Evolutionary conservation across 225 moss, liverwort and hornwort genomes (phyloP), one percentile per base, ranked within the genome.

Genomic region (Rhytidiadelphus loreus): DNA sequence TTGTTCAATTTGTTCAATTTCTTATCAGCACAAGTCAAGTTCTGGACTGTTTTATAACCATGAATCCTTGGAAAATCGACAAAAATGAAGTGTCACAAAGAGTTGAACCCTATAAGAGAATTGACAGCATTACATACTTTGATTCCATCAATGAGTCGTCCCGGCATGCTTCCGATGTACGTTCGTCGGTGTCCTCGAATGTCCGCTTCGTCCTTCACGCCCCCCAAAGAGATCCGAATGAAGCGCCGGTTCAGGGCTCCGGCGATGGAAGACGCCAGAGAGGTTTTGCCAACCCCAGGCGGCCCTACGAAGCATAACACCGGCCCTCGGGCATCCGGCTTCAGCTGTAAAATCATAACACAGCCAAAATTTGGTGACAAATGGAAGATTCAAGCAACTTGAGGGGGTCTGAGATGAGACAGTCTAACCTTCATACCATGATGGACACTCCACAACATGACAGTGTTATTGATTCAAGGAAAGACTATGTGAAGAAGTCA

Each of bases 181-280:
- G 94, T 94, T 87, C 92, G 86, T 46, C 94, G 94, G 86, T 94
- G 93, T 17, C 94, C 94, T 83, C 94, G 92, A 86, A 94, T 94
- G 83, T 94, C 94, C 60, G 94, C 94, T 87, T 94, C 94, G 89
- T 94, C 94, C 90, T 94, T 94, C 82, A 94, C 94, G 61, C 94
- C 94, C 23, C 94, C 94, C 76, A 94, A 78, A 35, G 94, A 94
- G 80, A 94, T 91, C 26, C 94, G 93, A 63, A 94, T 93, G 89
- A 94, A 93, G 89, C 94, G 93, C 53, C 94, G 88, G 81, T 58
- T 89, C 81, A 94, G 57, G 39, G 94, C 94, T 62, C 94, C 93
- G 43, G 94, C 94, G 83, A 94, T 94, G 69, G 94, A 94, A 37
- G 93, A 94, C 63, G 94, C 94, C 85, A 94, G 75, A 30, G 94